Conservation (phyloP, 2,329 filamentous ascomycete genomes). For the Alternaria consortialis region DNA sequence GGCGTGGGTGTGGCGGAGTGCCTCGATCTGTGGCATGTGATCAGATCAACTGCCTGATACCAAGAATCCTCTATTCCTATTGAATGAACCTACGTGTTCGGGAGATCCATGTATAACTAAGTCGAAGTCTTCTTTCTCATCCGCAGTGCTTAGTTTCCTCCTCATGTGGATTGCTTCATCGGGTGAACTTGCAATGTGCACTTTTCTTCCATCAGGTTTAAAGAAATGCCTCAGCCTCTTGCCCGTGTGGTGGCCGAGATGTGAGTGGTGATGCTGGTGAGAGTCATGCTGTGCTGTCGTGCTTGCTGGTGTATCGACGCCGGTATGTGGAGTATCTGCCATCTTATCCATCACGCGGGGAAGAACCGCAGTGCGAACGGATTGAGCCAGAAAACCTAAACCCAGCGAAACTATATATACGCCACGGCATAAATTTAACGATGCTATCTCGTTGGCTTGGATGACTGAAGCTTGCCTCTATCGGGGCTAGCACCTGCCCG, state of each 20-base stretch:
- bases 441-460: neutral
- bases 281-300: neutral
- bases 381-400: neutral
- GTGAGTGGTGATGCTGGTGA: conserved; percentile 26
- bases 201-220: conserved; percentile 64
- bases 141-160: conserved; percentile 52
- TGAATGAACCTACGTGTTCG: conserved; percentile 51
- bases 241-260: conserved; percentile 41
- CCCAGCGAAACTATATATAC: neutral
- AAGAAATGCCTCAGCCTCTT: conserved; percentile 63
- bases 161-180: conserved; percentile 63
- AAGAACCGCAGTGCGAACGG: no score
- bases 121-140: conserved; percentile 59
- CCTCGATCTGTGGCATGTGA: conserved; percentile 46
- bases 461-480: conserved; percentile 10
- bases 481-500: neutral
- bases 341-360: neutral
- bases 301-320: conserved; percentile 12
- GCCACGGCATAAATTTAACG: neutral
- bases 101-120: conserved; percentile 66
- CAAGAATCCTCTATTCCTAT: neutral
- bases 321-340: conserved; percentile 15
- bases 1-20: conserved; percentile 60
- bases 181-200: conserved; percentile 65
- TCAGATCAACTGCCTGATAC: neutral